phyloP scores from a whole-genome alignment of 164 flowering plant genomes.

The Houttuynia cordata region DNA sequence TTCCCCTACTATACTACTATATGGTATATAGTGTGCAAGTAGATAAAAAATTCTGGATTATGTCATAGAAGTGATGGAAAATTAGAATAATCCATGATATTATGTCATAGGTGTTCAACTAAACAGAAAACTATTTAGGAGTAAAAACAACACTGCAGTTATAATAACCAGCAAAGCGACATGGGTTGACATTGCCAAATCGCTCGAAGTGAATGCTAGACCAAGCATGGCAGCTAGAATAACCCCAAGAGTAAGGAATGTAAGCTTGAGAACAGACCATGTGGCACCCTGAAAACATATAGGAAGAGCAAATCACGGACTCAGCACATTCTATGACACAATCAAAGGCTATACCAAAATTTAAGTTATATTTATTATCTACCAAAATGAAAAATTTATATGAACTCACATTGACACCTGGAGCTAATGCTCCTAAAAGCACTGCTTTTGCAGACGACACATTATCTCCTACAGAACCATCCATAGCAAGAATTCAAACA shows the following conservation, averaged over 20 bases:
- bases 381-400: not conserved
- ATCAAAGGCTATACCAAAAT: not conserved
- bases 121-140: constrained; percentile 51
- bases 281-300: constrained; percentile 45
- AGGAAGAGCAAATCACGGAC: not conserved
- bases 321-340: not conserved
- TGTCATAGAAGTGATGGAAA: too few species aligned
- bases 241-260: constrained; percentile 61
- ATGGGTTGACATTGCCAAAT: constrained; percentile 52
- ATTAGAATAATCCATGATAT: too few species aligned
- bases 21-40: too few species aligned
- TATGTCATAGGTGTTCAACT: too few species aligned
- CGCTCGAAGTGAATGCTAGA: constrained; percentile 56
- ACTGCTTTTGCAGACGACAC: constrained; percentile 67
- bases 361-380: too few species aligned
- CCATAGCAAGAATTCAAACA: not conserved
- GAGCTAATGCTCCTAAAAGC: constrained; percentile 72
- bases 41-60: too few species aligned
- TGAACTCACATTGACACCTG: constrained; percentile 76
- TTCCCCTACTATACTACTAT: too few species aligned
- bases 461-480: constrained; percentile 4
- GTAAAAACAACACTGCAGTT: constrained; percentile 48
- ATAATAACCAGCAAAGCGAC: constrained; percentile 49
- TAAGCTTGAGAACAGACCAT: constrained; percentile 56
- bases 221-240: constrained; percentile 59